Evolutionary conservation across 768 basidiomycete genomes (phyloP).

Genomic region (Termitomyces sp.): DNA sequence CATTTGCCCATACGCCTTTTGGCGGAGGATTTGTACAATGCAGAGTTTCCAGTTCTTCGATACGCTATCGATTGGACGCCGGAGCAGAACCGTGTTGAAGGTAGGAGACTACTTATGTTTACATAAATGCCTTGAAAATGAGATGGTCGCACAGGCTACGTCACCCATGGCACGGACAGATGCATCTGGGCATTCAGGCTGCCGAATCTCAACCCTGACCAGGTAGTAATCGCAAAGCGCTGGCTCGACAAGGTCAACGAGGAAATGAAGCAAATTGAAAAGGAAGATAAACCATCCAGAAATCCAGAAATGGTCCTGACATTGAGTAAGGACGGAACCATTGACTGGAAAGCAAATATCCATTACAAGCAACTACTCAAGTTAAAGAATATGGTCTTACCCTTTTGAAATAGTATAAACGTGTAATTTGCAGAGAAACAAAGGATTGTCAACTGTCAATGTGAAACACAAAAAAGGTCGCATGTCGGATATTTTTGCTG

Average conservation of each 20-base stretch:
- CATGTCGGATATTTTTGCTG: conserved; percentile 8
- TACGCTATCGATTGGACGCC: conserved; percentile 71
- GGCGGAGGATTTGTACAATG: conserved; percentile 47
- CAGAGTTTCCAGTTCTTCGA: conserved; percentile 57
- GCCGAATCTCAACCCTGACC: conserved; percentile 38
- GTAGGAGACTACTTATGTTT: conserved; percentile 23
- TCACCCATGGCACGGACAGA: conserved; percentile 67
- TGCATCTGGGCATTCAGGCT: conserved; percentile 54
- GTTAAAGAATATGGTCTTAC: not conserved
- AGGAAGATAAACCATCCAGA: conserved; percentile 20
- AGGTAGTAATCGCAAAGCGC: conserved; percentile 40
- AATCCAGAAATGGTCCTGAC: conserved; percentile 39
- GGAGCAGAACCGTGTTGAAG: conserved; percentile 47
- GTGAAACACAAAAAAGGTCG: no score
- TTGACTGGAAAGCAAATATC: conserved; percentile 50
- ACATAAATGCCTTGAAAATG: not conserved
- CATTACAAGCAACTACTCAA: conserved; percentile 45
- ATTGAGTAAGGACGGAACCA: conserved; percentile 42
- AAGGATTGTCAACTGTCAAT: no score
- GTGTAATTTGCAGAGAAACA: no score
- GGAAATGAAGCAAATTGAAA: conserved; percentile 37
- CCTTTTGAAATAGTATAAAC: no score
- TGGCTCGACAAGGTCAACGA: conserved; percentile 51
- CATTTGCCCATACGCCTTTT: conserved; percentile 62
- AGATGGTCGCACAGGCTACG: conserved; percentile 39